phyloP scores from a whole-genome alignment of 805 yeast genomes.

The Hanseniaspora jakobsenii region DNA sequence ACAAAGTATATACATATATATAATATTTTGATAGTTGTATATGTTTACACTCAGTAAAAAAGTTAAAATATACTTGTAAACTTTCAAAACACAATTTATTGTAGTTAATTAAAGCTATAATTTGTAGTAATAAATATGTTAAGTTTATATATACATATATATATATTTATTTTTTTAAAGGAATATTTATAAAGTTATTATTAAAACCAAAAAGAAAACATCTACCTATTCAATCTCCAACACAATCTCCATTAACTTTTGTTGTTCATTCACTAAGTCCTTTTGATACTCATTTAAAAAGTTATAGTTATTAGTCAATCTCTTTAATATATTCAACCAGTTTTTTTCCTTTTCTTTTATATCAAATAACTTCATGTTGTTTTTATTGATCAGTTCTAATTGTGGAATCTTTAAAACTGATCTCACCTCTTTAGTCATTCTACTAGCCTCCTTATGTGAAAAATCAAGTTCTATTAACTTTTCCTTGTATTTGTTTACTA shows the following conservation, averaged over 20 bases:
- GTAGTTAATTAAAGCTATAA: no score
- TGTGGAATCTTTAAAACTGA: conserved; percentile 72
- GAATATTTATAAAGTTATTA: no score
- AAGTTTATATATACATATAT: no score
- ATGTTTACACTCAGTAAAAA: no score
- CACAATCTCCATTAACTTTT: conserved; percentile 7
- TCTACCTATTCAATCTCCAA: conserved; percentile 9
- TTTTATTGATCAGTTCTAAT: conserved; percentile 54
- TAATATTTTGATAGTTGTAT: no score
- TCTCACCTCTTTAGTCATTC: conserved; percentile 73
- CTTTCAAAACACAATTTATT: no score
- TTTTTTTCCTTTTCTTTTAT: conserved; percentile 24
- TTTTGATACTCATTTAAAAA: conserved; percentile 24
- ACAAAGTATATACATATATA: no score
- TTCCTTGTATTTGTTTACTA: conserved; percentile 55
- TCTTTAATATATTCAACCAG: conserved; percentile 19
- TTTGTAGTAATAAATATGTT: no score
- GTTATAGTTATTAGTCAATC: conserved; percentile 20
- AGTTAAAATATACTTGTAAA: no score
- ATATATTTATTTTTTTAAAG: no score
- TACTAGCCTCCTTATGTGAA: conserved; percentile 59
- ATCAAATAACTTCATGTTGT: conserved; percentile 11
- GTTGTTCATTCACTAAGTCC: conserved; percentile 18
- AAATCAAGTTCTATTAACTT: conserved; percentile 62
- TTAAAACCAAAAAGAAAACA: no score